Evolutionary conservation across 2,329 filamentous ascomycete species (phyloP), one percentile per base, ranked within the genome.

Genomic region (Elsinoe arachidis): DNA sequence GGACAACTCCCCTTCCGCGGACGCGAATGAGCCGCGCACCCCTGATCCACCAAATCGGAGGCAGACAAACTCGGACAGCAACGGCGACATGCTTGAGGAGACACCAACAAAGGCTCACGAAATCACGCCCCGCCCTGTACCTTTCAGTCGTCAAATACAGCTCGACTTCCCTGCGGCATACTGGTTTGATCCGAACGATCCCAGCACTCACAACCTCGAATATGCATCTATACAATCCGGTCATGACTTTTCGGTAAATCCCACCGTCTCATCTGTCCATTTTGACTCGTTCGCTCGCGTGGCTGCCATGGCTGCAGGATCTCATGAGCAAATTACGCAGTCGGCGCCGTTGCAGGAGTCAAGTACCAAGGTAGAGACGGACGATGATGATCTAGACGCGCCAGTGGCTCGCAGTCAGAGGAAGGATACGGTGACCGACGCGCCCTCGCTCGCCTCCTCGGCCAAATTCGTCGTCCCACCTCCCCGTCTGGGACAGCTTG

Each of bases 401-500:
- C 26, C 46, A 3, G 12, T 35, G 2, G 10, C 12, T 21, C 46
- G 46, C 10, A 30, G 11, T 12, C 46, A 35, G 26, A 44, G 46
- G 35, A 15, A 44, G 35, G 9, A 41, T 21, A 35, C 37, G 5
- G 56, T 21, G 17, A 19, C 52, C 15, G 59, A 51, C n/a, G 35
- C 53, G 46, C 15, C 57, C 37, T n/a, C 19, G 35, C n/a, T 33
- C 23, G 14, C 35, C 23, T 26, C 17, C 15, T 26, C 57, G 10
- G 38, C 61, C 14, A 58, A 62, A 15, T 73, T 74, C 59, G 65
- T 68, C 41, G 69, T 71, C 17, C 73, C 73, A 5, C 67, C 71
- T 3, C 68, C 69, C 21, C 71, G 70, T 12, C 76, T 90, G 1
- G 90, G 87, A 6, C 80, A 82, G 56, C 73, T 96, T 12, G 80